Conservation (phyloP, 768 basidiomycete species). For the Mycena rosella region DNA sequence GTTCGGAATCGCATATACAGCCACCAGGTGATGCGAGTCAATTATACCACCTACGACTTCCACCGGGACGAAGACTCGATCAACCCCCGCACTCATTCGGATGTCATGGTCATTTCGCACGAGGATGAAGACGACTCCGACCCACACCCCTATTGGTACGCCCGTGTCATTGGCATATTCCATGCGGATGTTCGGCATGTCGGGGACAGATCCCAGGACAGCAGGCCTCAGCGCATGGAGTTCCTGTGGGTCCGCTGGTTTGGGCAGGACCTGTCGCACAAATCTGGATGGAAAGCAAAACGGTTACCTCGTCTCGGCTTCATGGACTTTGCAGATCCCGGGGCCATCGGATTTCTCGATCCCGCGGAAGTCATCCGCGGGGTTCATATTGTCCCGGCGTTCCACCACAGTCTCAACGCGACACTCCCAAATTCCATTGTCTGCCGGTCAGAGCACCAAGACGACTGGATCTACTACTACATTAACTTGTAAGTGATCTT, state of each 20-base stretch:
- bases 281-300: slow-evolving; percentile 25
- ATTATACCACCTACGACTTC: slow-evolving; percentile 54
- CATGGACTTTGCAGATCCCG: slow-evolving; percentile 37
- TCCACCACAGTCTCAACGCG: slow-evolving; percentile 37
- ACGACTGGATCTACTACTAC: slow-evolving; percentile 50
- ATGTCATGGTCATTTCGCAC: slow-evolving; percentile 48
- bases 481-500: slow-evolving; percentile 51
- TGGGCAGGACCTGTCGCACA: slow-evolving; percentile 23
- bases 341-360: slow-evolving; percentile 53
- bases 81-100: slow-evolving; percentile 47
- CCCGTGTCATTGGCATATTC: slow-evolving; percentile 45
- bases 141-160: slow-evolving; percentile 48
- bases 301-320: slow-evolving; percentile 42
- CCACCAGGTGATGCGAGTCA: too few species aligned
- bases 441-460: slow-evolving; percentile 22
- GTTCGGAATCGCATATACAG: slow-evolving; percentile 38
- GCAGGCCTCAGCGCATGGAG: slow-evolving; percentile 33
- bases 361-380: slow-evolving; percentile 48
- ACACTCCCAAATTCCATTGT: slow-evolving; percentile 31
- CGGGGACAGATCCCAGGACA: background rate
- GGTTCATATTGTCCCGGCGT: slow-evolving; percentile 50
- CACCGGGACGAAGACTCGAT: slow-evolving; percentile 39
- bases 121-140: slow-evolving; percentile 32
- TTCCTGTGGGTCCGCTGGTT: slow-evolving; percentile 47
- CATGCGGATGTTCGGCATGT: slow-evolving; percentile 43